These are phyloP conservation scores for Cokeromyces recurvatus DNA, from an alignment of 371 early-diverging fungal genomes.

Conservation along the genomic window DNA sequence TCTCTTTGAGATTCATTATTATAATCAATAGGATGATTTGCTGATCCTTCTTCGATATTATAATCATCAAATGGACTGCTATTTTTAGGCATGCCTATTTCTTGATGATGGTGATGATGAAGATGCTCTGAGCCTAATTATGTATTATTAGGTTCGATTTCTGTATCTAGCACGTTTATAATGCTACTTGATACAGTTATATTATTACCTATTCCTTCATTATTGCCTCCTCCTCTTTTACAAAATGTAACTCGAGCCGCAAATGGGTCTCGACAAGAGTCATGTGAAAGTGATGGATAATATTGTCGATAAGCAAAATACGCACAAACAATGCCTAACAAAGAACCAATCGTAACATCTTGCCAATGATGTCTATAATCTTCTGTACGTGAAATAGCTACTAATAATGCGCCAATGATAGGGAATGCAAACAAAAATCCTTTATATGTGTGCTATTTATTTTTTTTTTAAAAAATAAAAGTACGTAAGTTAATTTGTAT, in stretches of 20 bases:
- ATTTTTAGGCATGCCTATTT: no score
- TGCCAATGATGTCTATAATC: conserved; percentile 87
- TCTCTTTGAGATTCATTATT: no score
- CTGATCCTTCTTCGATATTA: no score
- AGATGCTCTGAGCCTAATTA: no score
- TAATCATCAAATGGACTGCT: no score
- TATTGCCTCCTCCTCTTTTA: no score
- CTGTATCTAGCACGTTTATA: no score
- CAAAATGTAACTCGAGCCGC: neutral
- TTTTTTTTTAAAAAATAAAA: neutral
- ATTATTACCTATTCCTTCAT: no score
- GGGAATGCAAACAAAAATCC: conserved; percentile 62
- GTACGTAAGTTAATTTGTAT: neutral
- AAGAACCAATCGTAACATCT: conserved; percentile 70
- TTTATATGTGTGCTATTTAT: conserved; percentile 53
- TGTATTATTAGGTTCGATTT: no score
- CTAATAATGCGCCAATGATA: conserved; percentile 55
- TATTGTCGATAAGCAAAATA: conserved; percentile 66
- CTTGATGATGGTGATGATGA: no score
- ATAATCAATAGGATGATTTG: no score
- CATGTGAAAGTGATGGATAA: conserved; percentile 37
- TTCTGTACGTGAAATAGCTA: conserved; percentile 66
- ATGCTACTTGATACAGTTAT: no score
- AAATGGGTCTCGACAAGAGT: neutral
- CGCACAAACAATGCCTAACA: conserved; percentile 28